Evolutionary conservation across 2,329 filamentous ascomycete genomes (phyloP), one percentile per base, ranked within the genome.

Genomic region (Neofusicoccum cordaticola): DNA sequence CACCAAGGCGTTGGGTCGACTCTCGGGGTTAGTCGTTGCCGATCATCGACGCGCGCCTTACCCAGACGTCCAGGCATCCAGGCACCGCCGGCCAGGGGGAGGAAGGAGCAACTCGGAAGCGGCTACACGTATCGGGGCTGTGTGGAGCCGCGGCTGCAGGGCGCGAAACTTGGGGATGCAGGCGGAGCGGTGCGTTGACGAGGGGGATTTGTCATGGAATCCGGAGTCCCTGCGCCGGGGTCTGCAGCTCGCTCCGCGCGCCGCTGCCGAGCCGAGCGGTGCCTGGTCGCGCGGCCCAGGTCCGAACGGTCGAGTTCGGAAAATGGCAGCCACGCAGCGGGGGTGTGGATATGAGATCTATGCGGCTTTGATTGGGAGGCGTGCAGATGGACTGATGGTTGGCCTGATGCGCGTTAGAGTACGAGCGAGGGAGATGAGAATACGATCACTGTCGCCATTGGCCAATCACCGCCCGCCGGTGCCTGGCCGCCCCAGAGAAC

Each of bases 391-490:
- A 34, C 19, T 44, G 27, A 35, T 60, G 56, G 44, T 60, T 60
- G 56, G 56, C 22, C n/a, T 37, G 44, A 47, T 45, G 44, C 56
- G 11, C 50, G 41, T 53, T 34, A 19, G 34, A 53, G 50, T 53
- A 60, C 56, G 56, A 60, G 56, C 15, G n/a, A n/a, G 56, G 22
- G 56, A 60, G 56, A 60, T 60, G 42, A 37, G 53, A 60, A 60
- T 60, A 60, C 56, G 56, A 60, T 47, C 56, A 27, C 17, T 35
- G 9, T 35, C 27, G 47, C 9, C 56, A 60, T 22, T 45, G 31
- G 15, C 56, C 56, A 60, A 60, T 60, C 56, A 60, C n/a, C 17
- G 12, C 31, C 42, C 5, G 27, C 2, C 5, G 9, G 41, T 47
- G 27, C 56, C 56, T 57, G 52, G 39, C 15, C 15, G 31, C 35